A percentile compares a stretch with the other conserved stretches of the same genome.
phyloP scores from a whole-genome alignment of 805 yeast species.

The Pichia occidentalis region DNA sequence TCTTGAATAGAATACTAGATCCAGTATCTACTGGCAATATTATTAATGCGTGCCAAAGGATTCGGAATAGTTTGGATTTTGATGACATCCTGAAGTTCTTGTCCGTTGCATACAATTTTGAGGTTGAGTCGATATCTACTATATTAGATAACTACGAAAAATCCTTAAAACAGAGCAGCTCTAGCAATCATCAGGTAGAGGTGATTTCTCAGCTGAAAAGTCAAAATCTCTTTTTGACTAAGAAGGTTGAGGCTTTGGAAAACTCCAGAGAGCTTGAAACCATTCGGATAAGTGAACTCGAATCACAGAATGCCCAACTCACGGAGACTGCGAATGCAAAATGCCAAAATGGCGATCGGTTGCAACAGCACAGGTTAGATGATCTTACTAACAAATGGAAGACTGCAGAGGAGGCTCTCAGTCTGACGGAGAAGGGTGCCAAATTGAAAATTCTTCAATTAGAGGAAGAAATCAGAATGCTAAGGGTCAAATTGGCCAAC shows the following conservation, averaged over 20 bases:
- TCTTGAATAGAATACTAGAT: conserved; percentile 5
- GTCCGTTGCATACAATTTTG: conserved; percentile 9
- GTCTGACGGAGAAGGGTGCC: conserved; percentile 53
- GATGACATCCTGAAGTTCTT: conserved; percentile 3
- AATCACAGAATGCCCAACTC: conserved; percentile 1
- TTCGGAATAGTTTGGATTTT: background rate
- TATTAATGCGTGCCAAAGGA: background rate
- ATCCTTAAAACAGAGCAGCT: background rate
- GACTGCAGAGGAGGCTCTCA: conserved; percentile 63
- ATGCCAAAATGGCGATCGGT: conserved; percentile 17
- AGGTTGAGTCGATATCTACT: conserved; percentile 6
- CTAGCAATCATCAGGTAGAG: background rate
- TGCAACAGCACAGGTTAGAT: conserved; percentile 40
- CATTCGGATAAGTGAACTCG: conserved; percentile 4
- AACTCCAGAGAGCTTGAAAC: conserved; percentile 3
- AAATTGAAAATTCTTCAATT: conserved; percentile 43
- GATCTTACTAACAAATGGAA: conserved; percentile 63
- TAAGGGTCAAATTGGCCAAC: conserved; percentile 18
- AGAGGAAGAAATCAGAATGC: conserved; percentile 45
- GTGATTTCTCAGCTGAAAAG: conserved; percentile 3
- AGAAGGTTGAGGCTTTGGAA: conserved; percentile 7
- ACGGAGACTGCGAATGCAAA: conserved; percentile 1
- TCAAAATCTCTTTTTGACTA: conserved; percentile 2
- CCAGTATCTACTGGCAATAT: conserved; percentile 4
- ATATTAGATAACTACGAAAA: conserved; percentile 7